Conservation (phyloP, 2,329 filamentous ascomycete genomes). For the Alternaria tenuissima region DNA sequence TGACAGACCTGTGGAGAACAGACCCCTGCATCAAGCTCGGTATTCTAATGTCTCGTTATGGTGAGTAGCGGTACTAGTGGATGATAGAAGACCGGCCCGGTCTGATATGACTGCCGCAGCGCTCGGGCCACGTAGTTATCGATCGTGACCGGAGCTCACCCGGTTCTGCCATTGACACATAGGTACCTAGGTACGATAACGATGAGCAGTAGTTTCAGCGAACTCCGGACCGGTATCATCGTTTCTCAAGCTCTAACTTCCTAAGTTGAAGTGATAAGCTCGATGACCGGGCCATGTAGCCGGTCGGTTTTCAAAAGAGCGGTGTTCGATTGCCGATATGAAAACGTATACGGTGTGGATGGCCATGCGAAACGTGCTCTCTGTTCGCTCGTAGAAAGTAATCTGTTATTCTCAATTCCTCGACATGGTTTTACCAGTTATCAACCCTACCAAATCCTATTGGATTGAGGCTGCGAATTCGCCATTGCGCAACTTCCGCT, state of each 20-base stretch:
- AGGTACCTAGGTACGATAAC: slow-evolving; percentile 4
- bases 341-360: neutral
- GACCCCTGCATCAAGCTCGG: neutral
- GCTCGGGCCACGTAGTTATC: neutral
- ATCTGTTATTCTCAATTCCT: neutral
- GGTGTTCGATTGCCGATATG: neutral
- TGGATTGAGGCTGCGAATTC: slow-evolving; percentile 23
- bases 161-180: slow-evolving; percentile 5
- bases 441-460: slow-evolving; percentile 20
- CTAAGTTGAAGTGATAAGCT: neutral
- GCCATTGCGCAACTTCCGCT: slow-evolving; percentile 17
- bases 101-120: slow-evolving; percentile 2
- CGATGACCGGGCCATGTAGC: neutral
- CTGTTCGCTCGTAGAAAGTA: neutral
- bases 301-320: neutral
- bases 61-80: neutral
- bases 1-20: neutral
- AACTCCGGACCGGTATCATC: slow-evolving; percentile 2
- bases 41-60: neutral
- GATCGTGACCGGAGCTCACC: slow-evolving; percentile 2
- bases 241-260: neutral
- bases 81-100: neutral
- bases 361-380: neutral
- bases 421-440: slow-evolving; percentile 16
- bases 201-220: neutral